These are phyloP conservation scores for Exophiala phaeomuriformis DNA, from an alignment of 2,329 filamentous ascomycete genomes.

Conservation along the genomic window DNA sequence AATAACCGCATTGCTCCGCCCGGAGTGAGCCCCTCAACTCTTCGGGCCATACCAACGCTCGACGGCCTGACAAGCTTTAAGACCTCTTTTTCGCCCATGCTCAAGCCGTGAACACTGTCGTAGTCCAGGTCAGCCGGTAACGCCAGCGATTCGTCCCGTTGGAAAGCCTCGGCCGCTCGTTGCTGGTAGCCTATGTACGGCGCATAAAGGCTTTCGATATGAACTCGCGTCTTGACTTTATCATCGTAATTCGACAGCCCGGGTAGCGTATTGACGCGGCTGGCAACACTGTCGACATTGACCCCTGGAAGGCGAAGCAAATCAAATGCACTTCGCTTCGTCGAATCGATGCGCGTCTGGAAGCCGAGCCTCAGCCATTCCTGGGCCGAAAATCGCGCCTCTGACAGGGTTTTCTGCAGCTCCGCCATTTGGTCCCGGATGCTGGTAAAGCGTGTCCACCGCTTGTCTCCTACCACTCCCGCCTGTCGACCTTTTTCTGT, in stretches of 20 bases:
- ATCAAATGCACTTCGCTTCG: conserved; percentile 66
- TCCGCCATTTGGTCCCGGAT: conserved; percentile 61
- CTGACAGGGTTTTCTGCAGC: conserved; percentile 55
- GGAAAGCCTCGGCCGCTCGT: conserved; percentile 58
- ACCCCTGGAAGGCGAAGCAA: conserved; percentile 63
- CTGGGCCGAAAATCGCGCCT: conserved; percentile 51
- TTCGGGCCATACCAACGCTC: conserved; percentile 77
- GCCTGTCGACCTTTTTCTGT: conserved; percentile 68
- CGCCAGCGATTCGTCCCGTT: conserved; percentile 66
- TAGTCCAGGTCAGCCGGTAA: conserved; percentile 75
- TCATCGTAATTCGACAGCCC: conserved; percentile 43
- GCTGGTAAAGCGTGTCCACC: conserved; percentile 65
- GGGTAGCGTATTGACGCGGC: conserved; percentile 45
- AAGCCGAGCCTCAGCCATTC: conserved; percentile 67
- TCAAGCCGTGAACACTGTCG: conserved; percentile 62
- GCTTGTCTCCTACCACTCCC: conserved; percentile 68
- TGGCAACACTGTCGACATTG: conserved; percentile 40
- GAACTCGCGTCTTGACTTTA: conserved; percentile 60
- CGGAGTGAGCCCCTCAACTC: conserved; percentile 67
- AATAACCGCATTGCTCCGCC: conserved; percentile 40
- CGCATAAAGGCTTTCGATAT: conserved; percentile 76
- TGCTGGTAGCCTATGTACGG: conserved; percentile 74
- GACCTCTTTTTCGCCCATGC: conserved; percentile 67
- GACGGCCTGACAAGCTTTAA: conserved; percentile 67
- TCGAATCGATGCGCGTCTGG: conserved; percentile 57